Percentiles rank a stretch among this genome's conserved stretches.
These are phyloP conservation scores for Avicennia marina DNA, from an alignment of 257 asterid species.

Conservation along the genomic window DNA sequence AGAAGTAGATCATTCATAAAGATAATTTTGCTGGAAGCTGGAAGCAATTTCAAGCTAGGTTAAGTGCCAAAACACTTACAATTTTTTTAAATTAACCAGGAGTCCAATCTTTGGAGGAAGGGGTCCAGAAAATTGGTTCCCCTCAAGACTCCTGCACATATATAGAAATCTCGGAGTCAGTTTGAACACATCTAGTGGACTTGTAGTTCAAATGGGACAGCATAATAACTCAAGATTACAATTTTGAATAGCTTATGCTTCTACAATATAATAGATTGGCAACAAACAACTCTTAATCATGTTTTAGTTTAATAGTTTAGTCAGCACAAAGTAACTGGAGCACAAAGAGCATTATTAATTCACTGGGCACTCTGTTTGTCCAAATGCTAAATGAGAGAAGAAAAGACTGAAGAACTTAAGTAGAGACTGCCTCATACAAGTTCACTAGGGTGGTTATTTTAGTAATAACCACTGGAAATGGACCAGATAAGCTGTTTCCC, in stretches of 20 bases:
- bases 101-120: conserved; percentile 66
- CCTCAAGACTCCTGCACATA: conserved; percentile 77
- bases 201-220: not conserved
- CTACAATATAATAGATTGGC: not conserved
- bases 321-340: not conserved
- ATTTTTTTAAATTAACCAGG: conserved; percentile 56
- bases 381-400: not conserved
- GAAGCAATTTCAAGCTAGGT: not conserved
- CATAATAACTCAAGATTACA: conserved; percentile 2
- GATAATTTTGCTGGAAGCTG: not conserved
- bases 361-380: not conserved
- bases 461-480: conserved; percentile 66
- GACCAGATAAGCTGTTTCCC: conserved; percentile 92
- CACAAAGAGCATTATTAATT: not conserved
- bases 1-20: conserved; percentile 9
- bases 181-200: not conserved
- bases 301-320: not conserved
- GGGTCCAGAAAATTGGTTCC: conserved; percentile 63
- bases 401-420: not conserved
- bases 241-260: not conserved
- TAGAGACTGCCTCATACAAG: conserved; percentile 49
- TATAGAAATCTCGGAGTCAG: conserved; percentile 16
- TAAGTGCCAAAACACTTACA: conserved; percentile 36
- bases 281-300: not conserved
- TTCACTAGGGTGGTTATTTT: conserved; percentile 62